Percentiles rank a stretch among this genome's conserved stretches.
These are phyloP conservation scores for Oryza meyeriana DNA, from an alignment of 176 grass and related monocot genomes.

Conservation along the genomic window DNA sequence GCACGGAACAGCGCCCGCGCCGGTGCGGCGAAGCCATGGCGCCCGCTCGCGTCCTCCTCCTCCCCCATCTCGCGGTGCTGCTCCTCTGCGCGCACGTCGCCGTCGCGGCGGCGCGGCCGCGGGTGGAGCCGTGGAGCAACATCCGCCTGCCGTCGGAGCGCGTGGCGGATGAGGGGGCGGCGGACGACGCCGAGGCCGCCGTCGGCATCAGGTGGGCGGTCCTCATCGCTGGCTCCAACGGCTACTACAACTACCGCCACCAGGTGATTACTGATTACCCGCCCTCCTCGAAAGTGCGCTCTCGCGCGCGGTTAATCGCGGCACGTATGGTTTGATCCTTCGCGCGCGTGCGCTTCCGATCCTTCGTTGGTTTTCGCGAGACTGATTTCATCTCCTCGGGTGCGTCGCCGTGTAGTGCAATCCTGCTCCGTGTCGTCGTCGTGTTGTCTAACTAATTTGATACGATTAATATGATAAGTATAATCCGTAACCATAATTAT, in stretches of 20 bases:
- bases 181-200: conserved; percentile 25
- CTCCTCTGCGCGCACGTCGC: conserved; percentile 35
- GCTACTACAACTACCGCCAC: conserved; percentile 92
- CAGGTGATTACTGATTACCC: conserved; percentile 40
- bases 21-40: conserved; percentile 1
- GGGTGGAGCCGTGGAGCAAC: conserved; percentile 9
- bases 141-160: conserved; percentile 74
- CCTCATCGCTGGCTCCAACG: conserved; percentile 82
- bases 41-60: conserved; percentile 23
- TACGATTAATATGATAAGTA: neutral
- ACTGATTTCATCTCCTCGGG: neutral
- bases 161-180: neutral
- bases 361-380: neutral
- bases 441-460: neutral
- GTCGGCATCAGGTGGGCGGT: conserved; percentile 82
- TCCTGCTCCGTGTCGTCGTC: neutral
- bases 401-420: conserved; percentile 8
- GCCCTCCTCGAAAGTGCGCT: neutral
- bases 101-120: conserved; percentile 26
- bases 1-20: neutral
- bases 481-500: neutral
- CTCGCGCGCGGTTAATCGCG: neutral
- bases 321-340: neutral
- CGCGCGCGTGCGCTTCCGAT: neutral
- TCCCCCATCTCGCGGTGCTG: neutral